phyloP scores from a whole-genome alignment of 768 basidiomycete species.

The Exsudoporus frostii region DNA sequence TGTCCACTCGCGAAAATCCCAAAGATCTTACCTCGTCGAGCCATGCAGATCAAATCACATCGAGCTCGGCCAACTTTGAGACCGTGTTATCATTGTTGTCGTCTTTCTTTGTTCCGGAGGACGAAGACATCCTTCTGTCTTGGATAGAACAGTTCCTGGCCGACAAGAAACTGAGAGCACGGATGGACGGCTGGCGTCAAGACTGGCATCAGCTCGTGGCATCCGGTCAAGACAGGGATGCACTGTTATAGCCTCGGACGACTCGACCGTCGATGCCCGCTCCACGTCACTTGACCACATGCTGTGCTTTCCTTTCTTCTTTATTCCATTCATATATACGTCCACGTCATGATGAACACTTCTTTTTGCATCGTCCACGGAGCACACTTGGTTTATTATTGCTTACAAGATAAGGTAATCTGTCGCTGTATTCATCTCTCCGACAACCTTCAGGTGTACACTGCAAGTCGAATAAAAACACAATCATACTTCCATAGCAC shows the following conservation, averaged over 20 bases:
- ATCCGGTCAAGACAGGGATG: constrained; percentile 57
- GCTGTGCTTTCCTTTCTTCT: constrained; percentile 2
- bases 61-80: constrained; percentile 80
- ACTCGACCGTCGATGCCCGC: neutral
- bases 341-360: constrained; percentile 14
- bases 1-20: neutral
- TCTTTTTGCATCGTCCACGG: constrained; percentile 15
- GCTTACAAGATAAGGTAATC: constrained; percentile 26
- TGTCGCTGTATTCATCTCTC: constrained; percentile 19
- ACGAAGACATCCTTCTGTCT: constrained; percentile 74
- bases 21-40: constrained; percentile 2
- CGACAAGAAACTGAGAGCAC: constrained; percentile 63
- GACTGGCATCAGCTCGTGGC: constrained; percentile 77
- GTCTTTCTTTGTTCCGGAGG: constrained; percentile 92
- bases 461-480: constrained; percentile 12
- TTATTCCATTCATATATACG: constrained; percentile 26
- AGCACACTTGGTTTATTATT: constrained; percentile 18
- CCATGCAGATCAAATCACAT: constrained; percentile 74
- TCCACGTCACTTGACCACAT: constrained; percentile 4
- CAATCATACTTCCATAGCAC: neutral
- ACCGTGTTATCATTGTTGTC: constrained; percentile 87
- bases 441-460: constrained; percentile 13
- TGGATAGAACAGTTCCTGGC: constrained; percentile 71
- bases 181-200: constrained; percentile 71
- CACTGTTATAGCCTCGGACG: constrained; percentile 47